Conservation (phyloP, 352 stramenopile species). For the Phytophthora pseudosyringae region DNA sequence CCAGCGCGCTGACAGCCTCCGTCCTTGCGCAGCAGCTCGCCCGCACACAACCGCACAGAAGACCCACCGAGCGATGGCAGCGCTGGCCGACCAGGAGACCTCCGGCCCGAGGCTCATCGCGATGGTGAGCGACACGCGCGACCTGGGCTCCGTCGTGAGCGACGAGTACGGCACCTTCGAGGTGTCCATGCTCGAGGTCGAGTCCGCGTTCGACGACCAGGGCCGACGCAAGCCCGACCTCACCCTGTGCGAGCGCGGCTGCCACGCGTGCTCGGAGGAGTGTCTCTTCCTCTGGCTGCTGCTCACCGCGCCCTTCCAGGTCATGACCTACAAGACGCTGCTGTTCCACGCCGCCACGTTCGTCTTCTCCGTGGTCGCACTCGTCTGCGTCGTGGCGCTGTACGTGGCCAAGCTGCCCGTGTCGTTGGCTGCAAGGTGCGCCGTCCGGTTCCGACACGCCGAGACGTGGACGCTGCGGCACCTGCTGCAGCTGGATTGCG, state of each 20-base stretch:
- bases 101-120: slow-evolving; percentile 14
- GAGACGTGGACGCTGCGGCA: slow-evolving; percentile 41
- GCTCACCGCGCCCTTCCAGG: slow-evolving; percentile 55
- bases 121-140: slow-evolving; percentile 16
- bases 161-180: slow-evolving; percentile 79
- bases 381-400: slow-evolving; percentile 36
- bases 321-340: slow-evolving; percentile 65
- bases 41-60: not conserved
- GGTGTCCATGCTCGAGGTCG: slow-evolving; percentile 67
- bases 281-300: slow-evolving; percentile 61
- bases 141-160: slow-evolving; percentile 30
- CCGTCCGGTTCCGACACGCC: slow-evolving; percentile 22
- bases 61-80: slow-evolving; percentile 15
- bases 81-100: slow-evolving; percentile 20
- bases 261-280: slow-evolving; percentile 42
- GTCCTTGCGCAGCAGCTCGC: not conserved
- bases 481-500: slow-evolving; percentile 51
- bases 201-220: slow-evolving; percentile 42
- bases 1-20: slow-evolving; percentile 2
- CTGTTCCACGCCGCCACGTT: slow-evolving; percentile 63
- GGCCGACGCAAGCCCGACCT: slow-evolving; percentile 13
- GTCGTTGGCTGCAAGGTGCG: slow-evolving; percentile 2
- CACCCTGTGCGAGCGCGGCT: slow-evolving; percentile 17
- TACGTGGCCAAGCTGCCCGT: slow-evolving; percentile 34
- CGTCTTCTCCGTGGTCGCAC: slow-evolving; percentile 46